Evolutionary conservation across 1,284 basidiomycete genomes (phyloP), one percentile per base, ranked within the genome.

Genomic region (Mycosarcoma mackinlayi): DNA sequence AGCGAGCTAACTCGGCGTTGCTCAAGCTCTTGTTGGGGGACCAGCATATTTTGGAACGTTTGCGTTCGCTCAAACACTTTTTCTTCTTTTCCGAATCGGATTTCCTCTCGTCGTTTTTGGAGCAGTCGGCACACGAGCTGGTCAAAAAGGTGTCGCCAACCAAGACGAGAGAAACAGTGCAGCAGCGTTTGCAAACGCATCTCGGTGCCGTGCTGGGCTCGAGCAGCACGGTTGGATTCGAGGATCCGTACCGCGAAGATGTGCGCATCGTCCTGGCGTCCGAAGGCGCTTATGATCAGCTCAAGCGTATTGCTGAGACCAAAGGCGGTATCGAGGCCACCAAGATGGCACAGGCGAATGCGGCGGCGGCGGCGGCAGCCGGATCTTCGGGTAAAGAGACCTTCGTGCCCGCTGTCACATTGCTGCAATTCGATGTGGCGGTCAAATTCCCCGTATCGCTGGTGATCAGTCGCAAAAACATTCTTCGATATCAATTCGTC

Each of bases 141-240:
- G 64, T 66, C 56, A 79, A 80, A 49, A 67, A 63, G 40, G 79
- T 82, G 10, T 69, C 73, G 23, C 77, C 79, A 6, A 72, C 59
- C 28, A 73, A 69, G 44, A 73, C 77, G 25, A 91, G 91, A 76
- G 80, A 82, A 42, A 76, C 76, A 40, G 76, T 77, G 31, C 66
- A 75, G 57, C 70, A 75, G 34, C 68, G 79, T 1, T 54, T 82
- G 34, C 78, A 81, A 45, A 76, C 77, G n/a, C 80, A 80, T 40
- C 75, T 82, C 8, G 80, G 79, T 27, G 76, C 78, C 41, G 79
- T 80, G 18, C 58, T 82, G 13, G 78, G 78, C 11, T 79, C 77
- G 42, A 77, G 75, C 33, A 71, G 71, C 38, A 76, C 65, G 8
- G 80, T 81, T 10, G 79, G 79, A 16, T 82, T 76, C 35, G 55